Percentiles rank a stretch among this genome's conserved stretches.
These are phyloP conservation scores for Eragrostis nindensis DNA, from an alignment of 176 grass and related monocot species.

Conservation along the genomic window DNA sequence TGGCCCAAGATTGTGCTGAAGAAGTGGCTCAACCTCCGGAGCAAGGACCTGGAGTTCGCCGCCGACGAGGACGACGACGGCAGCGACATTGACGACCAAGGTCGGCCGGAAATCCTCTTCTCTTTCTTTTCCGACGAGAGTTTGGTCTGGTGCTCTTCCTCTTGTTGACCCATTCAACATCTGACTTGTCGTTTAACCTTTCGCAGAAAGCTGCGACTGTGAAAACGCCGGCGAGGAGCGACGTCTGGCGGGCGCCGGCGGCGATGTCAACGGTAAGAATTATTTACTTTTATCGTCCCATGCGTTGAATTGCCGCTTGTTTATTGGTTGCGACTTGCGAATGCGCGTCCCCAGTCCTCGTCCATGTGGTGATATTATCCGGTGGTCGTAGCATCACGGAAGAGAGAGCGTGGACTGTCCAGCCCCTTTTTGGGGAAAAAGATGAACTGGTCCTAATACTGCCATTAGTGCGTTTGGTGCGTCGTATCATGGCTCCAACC, in stretches of 20 bases:
- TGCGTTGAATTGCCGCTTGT: background rate
- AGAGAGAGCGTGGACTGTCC: constrained; percentile 30
- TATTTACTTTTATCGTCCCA: background rate
- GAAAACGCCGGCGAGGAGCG: background rate
- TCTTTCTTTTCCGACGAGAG: background rate
- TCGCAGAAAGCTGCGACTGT: constrained; percentile 53
- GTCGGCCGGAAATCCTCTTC: background rate
- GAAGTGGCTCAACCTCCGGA: constrained; percentile 90
- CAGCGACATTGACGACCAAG: constrained; percentile 50
- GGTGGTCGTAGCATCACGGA: too few relatives aligned
- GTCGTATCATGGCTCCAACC: constrained; percentile 6
- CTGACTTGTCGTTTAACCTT: background rate
- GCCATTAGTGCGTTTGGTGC: background rate
- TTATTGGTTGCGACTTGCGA: background rate
- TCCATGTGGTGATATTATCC: constrained; percentile 28
- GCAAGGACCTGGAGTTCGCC: constrained; percentile 63
- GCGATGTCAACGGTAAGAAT: constrained; percentile 31
- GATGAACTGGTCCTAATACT: background rate
- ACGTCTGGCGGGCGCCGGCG: background rate
- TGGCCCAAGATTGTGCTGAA: constrained; percentile 86
- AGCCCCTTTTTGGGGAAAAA: background rate
- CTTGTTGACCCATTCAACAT: too few relatives aligned
- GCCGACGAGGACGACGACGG: constrained; percentile 69
- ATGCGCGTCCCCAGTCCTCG: background rate
- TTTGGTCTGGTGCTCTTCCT: background rate